Evolutionary conservation across 768 basidiomycete species (phyloP), one percentile per base, ranked within the genome.

Genomic region (Mycena rosella): DNA sequence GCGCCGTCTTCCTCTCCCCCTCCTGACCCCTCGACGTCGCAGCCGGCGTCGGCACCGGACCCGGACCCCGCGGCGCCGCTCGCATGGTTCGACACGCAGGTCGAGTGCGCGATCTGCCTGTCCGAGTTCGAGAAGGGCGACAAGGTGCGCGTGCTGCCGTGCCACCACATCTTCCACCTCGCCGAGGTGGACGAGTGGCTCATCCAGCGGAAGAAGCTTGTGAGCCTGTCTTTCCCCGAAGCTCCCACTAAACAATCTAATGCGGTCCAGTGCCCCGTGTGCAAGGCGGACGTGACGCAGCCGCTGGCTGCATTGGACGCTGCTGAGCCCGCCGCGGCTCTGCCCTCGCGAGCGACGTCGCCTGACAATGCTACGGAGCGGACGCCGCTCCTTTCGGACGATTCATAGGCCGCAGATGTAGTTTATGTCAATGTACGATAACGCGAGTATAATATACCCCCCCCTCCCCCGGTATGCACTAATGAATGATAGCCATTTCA

Each of bases 151-250:
- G 94, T 96, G 57, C 77, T 98, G 44, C 97, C 97, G 1, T 99
- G 97, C 74, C 92, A 93, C 52, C 97, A 99, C 77, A 90, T 99
- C 60, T 99, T 98, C 81, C 97, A 99, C 79, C 86, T 94, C 49
- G 86, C 91, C 38, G 97, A 98, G 77, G 88, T 98, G 42, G 95
- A 96, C 76, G 87, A 91, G 70, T 99, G 97, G 97, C 80, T 99
- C 66, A 91, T 96, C 62, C 89, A 92, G 67, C 88, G 94, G 78
- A 95, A 96, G 84, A 98, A 98, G 83, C 80, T 97, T 78, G 96
- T 96, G 74, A 75, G 92, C 38, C 42, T 29, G 55, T 60, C 58
- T 30, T 34, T 2, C n/a, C 44, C 36, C 38, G 10, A 13, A 40
- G 38, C 22, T 66, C 38, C 4, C 3, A 20, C 26, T 55, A 48